Conservation (phyloP, 106 monocot species). For the Dioscorea dumetorum region DNA sequence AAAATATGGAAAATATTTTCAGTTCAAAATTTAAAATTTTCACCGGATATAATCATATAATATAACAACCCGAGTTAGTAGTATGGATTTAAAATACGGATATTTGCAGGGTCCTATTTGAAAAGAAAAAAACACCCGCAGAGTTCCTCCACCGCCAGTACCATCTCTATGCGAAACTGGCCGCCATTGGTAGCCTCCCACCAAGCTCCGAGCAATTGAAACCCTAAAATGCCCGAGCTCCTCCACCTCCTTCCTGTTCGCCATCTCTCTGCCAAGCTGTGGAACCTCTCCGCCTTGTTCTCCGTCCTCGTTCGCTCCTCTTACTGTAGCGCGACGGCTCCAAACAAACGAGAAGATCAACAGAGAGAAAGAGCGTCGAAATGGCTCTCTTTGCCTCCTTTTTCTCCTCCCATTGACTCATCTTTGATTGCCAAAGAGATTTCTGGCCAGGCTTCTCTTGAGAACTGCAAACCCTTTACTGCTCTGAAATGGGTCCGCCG, state of each 20-base stretch:
- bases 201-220: too few relatives aligned
- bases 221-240: neutral
- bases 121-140: too few relatives aligned
- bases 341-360: neutral
- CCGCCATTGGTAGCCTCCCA: too few relatives aligned
- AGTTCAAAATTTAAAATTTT: too few relatives aligned
- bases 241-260: neutral
- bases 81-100: too few relatives aligned
- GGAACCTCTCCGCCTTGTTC: neutral
- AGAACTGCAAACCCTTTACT: constrained; percentile 14
- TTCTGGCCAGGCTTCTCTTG: neutral
- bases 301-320: neutral
- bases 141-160: too few relatives aligned
- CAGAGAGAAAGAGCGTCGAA: neutral
- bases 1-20: too few relatives aligned
- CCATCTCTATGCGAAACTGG: too few relatives aligned
- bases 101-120: too few relatives aligned
- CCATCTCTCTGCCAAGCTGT: too few relatives aligned
- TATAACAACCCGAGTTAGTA: too few relatives aligned
- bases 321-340: neutral
- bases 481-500: constrained; percentile 84
- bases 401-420: constrained; percentile 22
- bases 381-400: constrained; percentile 73
- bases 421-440: constrained; percentile 25
- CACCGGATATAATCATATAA: too few relatives aligned